Evolutionary conservation across 2,329 filamentous ascomycete genomes (phyloP).

Genomic region (Aspergillus sojae): DNA sequence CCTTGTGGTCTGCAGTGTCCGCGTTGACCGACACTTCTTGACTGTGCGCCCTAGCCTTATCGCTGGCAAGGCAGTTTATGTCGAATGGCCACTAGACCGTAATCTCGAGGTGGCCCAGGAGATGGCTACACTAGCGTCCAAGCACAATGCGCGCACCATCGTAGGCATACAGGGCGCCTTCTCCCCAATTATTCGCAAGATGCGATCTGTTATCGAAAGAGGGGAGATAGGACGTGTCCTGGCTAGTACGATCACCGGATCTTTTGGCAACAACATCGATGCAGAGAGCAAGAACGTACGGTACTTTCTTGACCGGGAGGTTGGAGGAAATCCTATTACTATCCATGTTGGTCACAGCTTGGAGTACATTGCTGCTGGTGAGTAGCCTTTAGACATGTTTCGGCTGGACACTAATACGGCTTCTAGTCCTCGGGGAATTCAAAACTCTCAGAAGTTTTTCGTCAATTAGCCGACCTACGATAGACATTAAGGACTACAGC

Average conservation of each 20-base stretch:
- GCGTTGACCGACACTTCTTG: constrained; percentile 57
- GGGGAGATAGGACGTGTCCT: constrained; percentile 57
- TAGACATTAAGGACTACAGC: constrained; percentile 8
- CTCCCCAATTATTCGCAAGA: constrained; percentile 47
- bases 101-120: constrained; percentile 46
- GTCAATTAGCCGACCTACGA: constrained; percentile 6
- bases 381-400: background rate
- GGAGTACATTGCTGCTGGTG: constrained; percentile 6
- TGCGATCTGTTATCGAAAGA: constrained; percentile 49
- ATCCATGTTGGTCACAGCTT: constrained; percentile 15
- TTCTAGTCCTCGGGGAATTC: constrained; percentile 6
- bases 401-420: background rate
- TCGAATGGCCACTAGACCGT: constrained; percentile 62
- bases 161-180: constrained; percentile 57
- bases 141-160: constrained; percentile 43
- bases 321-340: constrained; percentile 14
- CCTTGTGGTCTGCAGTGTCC: constrained; percentile 54
- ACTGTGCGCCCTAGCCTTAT: constrained; percentile 51
- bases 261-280: constrained; percentile 29
- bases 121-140: constrained; percentile 40
- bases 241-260: constrained; percentile 49
- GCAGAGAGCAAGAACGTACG: constrained; percentile 12
- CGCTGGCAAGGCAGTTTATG: constrained; percentile 57
- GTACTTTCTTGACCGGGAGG: constrained; percentile 16
- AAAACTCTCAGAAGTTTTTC: background rate